phyloP scores from a whole-genome alignment of 1,284 basidiomycete species.

The Pterula multifida region DNA sequence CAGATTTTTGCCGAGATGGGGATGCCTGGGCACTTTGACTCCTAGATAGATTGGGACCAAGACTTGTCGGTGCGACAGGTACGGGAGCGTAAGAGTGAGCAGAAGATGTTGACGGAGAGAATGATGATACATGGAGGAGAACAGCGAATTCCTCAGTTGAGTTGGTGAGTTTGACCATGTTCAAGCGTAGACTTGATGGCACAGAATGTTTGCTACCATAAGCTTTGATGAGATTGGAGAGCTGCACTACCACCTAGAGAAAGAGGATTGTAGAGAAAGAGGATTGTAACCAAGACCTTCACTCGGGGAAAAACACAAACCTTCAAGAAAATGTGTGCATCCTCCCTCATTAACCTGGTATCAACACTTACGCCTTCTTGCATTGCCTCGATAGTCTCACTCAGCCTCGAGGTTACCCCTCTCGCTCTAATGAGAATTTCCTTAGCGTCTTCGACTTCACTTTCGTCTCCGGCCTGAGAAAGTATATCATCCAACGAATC shows the following conservation, averaged over 20 bases:
- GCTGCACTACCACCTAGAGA: constrained; percentile 48
- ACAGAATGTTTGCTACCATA: constrained; percentile 41
- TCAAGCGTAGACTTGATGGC: constrained; percentile 45
- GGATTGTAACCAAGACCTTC: constrained; percentile 7
- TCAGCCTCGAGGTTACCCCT: constrained; percentile 42
- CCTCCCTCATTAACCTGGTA: constrained; percentile 48
- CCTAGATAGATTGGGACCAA: constrained; percentile 29
- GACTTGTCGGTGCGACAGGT: constrained; percentile 16
- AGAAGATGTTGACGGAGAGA: constrained; percentile 38
- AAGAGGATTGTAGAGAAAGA: no score
- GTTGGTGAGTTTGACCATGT: constrained; percentile 63
- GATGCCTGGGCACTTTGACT: constrained; percentile 32
- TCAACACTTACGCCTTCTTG: constrained; percentile 38
- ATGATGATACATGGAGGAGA: constrained; percentile 69
- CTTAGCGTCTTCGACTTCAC: constrained; percentile 24
- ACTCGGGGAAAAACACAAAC: constrained; percentile 20
- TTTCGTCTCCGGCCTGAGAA: constrained; percentile 27
- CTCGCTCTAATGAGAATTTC: constrained; percentile 45
- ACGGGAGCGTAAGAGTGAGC: constrained; percentile 52
- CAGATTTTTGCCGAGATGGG: constrained; percentile 19
- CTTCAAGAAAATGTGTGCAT: constrained; percentile 64
- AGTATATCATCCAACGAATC: constrained; percentile 54
- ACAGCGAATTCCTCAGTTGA: constrained; percentile 71
- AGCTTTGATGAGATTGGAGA: constrained; percentile 55
- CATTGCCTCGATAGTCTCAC: constrained; percentile 37